Conservation (phyloP, 495 filamentous ascomycete genomes). For the Aspergillus bertholletiae region DNA sequence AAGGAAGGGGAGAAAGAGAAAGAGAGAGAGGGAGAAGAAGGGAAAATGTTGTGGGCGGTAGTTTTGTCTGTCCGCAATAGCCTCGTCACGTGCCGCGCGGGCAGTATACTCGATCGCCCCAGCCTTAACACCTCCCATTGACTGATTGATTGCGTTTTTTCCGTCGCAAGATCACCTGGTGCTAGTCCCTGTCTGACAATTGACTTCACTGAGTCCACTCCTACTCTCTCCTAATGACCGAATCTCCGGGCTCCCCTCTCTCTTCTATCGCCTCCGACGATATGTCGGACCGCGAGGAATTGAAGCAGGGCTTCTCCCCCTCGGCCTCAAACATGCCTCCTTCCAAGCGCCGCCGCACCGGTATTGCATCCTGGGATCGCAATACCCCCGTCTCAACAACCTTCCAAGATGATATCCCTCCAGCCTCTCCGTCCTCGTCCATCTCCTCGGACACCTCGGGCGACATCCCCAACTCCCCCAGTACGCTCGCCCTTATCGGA, state of each 20-base stretch:
- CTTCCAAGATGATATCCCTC: slow-evolving; percentile 37
- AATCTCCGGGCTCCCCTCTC: slow-evolving; percentile 48
- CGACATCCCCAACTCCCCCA: slow-evolving; percentile 58
- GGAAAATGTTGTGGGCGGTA: not conserved
- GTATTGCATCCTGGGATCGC: slow-evolving; percentile 46
- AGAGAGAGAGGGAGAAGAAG: slow-evolving; percentile 4
- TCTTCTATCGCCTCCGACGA: slow-evolving; percentile 49
- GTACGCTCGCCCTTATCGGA: slow-evolving; percentile 41
- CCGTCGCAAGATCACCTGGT: not conserved
- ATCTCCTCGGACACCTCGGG: slow-evolving; percentile 88
- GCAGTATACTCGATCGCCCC: slow-evolving; percentile 17
- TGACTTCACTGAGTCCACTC: not conserved
- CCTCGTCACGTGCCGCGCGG: slow-evolving; percentile 26
- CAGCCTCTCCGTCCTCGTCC: slow-evolving; percentile 45
- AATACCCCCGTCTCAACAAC: slow-evolving; percentile 45
- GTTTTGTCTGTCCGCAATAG: slow-evolving; percentile 14
- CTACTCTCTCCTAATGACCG: slow-evolving; percentile 34
- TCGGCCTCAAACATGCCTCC: slow-evolving; percentile 45
- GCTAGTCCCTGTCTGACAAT: not conserved
- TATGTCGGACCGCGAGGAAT: slow-evolving; percentile 47
- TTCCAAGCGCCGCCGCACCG: slow-evolving; percentile 49
- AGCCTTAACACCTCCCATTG: not conserved
- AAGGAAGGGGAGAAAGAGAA: not conserved
- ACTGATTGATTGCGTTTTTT: not conserved
- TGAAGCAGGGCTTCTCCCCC: slow-evolving; percentile 43